A percentile compares a stretch with the other conserved stretches of the same genome.
Evolutionary conservation across 129 eudicot genomes (phyloP).

Genomic region (Centrapalus pauciflorus): DNA sequence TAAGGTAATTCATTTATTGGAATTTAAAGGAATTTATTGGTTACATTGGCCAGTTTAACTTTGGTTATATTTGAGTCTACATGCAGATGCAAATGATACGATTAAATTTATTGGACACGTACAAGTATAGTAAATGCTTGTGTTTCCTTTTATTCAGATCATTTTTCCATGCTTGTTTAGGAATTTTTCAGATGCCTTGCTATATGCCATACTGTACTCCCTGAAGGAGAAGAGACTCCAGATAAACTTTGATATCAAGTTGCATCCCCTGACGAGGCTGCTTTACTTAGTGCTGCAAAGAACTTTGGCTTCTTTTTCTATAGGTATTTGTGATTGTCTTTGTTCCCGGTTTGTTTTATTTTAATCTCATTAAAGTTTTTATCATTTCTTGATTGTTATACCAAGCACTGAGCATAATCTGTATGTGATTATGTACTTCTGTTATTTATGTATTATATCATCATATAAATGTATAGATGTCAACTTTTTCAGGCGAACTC

Average conservation of each 20-base stretch:
- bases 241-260: slow-evolving; percentile 89
- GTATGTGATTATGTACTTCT: no score
- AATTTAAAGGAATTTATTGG: no score
- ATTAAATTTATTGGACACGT: not conserved
- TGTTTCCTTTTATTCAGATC: no score
- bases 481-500: slow-evolving; percentile 66
- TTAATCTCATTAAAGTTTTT: not conserved
- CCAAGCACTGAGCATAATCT: not conserved
- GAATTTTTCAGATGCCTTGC: slow-evolving; percentile 99
- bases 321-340: slow-evolving; percentile 37
- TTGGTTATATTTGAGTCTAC: no score
- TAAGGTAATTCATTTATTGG: no score
- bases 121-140: not conserved
- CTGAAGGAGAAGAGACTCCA: slow-evolving; percentile 97
- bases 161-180: slow-evolving; percentile 42
- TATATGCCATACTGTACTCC: slow-evolving; percentile 96
- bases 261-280: slow-evolving; percentile 98
- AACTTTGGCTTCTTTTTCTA: slow-evolving; percentile 96
- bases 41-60: no score
- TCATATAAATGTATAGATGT: not conserved
- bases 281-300: slow-evolving; percentile 90
- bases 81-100: not conserved
- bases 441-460: not conserved
- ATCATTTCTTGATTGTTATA: no score
- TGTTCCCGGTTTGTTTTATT: not conserved